These are phyloP conservation scores for Populus davidiana DNA, from an alignment of 345 rosid species.

Conservation along the genomic window DNA sequence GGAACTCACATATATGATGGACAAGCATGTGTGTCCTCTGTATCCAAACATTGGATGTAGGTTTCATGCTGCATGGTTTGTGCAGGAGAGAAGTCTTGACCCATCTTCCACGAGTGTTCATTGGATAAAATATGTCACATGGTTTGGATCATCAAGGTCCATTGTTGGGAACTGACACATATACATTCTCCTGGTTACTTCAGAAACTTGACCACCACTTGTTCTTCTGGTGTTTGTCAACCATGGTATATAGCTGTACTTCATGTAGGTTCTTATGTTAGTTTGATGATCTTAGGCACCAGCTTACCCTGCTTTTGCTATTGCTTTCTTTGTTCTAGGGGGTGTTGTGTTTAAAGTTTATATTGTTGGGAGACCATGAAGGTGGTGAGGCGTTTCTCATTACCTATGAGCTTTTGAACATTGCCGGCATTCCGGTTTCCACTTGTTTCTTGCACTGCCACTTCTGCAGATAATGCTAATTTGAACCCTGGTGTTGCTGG, in stretches of 20 bases:
- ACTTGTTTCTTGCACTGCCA: slow-evolving; percentile 65
- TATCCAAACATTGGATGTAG: too few species aligned
- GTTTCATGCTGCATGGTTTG: too few species aligned
- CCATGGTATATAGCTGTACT: slow-evolving; percentile 50
- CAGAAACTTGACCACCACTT: slow-evolving; percentile 71
- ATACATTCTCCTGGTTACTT: slow-evolving; percentile 17
- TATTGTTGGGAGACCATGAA: slow-evolving; percentile 83
- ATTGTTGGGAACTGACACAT: too few species aligned
- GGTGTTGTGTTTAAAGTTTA: slow-evolving; percentile 78
- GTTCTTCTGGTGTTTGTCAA: slow-evolving; percentile 89
- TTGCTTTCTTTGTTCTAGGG: slow-evolving; percentile 39
- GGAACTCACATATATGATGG: too few species aligned
- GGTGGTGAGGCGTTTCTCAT: slow-evolving; percentile 76
- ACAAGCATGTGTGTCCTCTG: too few species aligned
- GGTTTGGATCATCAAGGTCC: too few species aligned
- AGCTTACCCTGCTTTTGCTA: background rate
- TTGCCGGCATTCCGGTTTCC: slow-evolving; percentile 59
- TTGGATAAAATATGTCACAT: too few species aligned
- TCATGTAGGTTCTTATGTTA: background rate
- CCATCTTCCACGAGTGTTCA: too few species aligned
- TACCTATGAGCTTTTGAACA: slow-evolving; percentile 60
- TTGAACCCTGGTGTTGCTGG: slow-evolving; percentile 62
- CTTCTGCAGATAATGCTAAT: slow-evolving; percentile 70
- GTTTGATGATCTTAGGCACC: background rate
- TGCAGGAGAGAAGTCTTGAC: too few species aligned